Evolutionary conservation across 192 early-diverging fungal species (phyloP).

Genomic region (Blastocladiella britannica): DNA sequence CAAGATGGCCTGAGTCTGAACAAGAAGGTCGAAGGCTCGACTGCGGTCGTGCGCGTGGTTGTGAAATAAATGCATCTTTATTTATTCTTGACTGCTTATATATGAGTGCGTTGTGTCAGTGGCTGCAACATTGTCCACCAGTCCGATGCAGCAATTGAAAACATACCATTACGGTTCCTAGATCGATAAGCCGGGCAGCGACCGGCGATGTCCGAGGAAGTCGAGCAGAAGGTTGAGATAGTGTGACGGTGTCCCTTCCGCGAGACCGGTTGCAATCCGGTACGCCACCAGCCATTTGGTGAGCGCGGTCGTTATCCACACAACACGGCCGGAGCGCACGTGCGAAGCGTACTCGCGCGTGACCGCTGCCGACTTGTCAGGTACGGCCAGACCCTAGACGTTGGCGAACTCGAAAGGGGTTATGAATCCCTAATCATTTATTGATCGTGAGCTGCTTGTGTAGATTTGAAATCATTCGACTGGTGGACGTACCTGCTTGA

Average conservation of each 20-base stretch:
- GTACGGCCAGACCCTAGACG: neutral
- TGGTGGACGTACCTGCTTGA: too few relatives aligned
- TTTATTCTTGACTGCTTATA: too few relatives aligned
- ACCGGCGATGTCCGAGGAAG: neutral
- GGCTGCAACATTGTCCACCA: too few relatives aligned
- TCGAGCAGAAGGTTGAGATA: neutral
- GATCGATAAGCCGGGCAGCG: neutral
- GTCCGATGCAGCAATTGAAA: too few relatives aligned
- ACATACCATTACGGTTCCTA: neutral
- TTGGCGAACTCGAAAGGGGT: neutral
- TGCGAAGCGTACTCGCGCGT: neutral
- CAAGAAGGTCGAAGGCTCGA: neutral
- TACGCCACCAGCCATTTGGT: neutral
- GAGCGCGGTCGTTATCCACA: neutral
- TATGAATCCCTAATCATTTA: neutral
- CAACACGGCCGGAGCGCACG: neutral
- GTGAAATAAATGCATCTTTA: neutral
- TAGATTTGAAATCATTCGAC: too few relatives aligned
- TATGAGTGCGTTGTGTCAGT: too few relatives aligned
- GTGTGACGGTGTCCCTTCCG: neutral
- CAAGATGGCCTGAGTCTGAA: neutral
- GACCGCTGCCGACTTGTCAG: neutral
- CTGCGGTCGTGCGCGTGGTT: neutral
- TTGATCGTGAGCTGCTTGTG: too few relatives aligned
- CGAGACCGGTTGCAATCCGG: neutral